Evolutionary conservation across 2,329 filamentous ascomycete species (phyloP), one percentile per base, ranked within the genome.

Genomic region (Xylaria sp.): DNA sequence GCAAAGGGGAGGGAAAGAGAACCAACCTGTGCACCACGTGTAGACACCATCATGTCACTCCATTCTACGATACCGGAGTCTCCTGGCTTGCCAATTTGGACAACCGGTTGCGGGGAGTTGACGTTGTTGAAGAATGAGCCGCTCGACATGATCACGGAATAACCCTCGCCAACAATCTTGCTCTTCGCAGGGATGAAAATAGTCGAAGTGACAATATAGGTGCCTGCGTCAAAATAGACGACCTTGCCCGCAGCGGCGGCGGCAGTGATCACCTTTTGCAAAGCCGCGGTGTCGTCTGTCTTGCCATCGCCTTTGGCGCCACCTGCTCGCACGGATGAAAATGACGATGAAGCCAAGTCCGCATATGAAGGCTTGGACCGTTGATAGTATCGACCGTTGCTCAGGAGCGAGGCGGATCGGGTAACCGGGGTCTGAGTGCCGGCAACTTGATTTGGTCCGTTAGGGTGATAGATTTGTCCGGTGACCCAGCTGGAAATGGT

Each of bases 361-460:
- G 89, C 87, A 77, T 96, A 97, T 72, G 93, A 88, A 7, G 93
- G 93, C 84, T 93, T 94, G 71, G 92, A 91, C 28, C 90, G 88
- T 75, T 92, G 90, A 77, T 92, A 94, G 78, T 92, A 89, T 36
- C 84, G 81, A 18, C 77, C 77, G 15, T 80, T 80, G 54, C 86
- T 81, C 1, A 92, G 82, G 2, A 95, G 87, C 75, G 79, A 52
- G 77, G 78, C 54, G 84, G 89, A 80, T 84, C 91, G 70, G 25
- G 73, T 79, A 81, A 85, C 75, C 76, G 82, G 74, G 66, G 83
- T 68, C 80, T 82, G 74, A 74, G 75, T 78, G 43, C 84, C 85
- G 71, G 90, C 86, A 43, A 88, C 82, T 23, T 80, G 79, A 20
- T 79, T 81, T 1, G 82, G 83, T 0, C 82, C n/a, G 81, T 80